Evolutionary conservation across 2,329 filamentous ascomycete species (phyloP), one percentile per base, ranked within the genome.

Genomic region (Nothophoma quercina): DNA sequence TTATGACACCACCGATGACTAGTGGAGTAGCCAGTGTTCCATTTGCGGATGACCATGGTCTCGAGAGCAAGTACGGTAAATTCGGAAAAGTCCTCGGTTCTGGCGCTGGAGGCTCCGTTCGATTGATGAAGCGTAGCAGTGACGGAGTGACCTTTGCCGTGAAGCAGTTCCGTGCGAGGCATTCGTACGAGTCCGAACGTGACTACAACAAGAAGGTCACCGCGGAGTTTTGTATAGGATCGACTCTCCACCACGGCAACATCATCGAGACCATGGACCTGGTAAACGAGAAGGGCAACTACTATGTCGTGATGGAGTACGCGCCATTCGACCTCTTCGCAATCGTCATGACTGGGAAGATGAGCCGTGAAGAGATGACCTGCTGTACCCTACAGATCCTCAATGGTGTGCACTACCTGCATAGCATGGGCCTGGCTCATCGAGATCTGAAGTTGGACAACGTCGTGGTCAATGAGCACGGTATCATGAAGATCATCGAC

Each of bases 291-390:
- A 95, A 93, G 75, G 87, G 86, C 42, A 92, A 89, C 60, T 99
- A 95, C 91, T 99, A 92, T 68, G 93, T 98, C 70, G 95, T 99
- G 33, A 99, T 99, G 95, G 95, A 99, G 71, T 99, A 96, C 69
- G 95, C 93, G 9, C 95, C 95, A 0, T 99, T 83, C 69, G 95
- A 99, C 73, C 83, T 99, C 23, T 99, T 99, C 72, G 95, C 95
- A 10, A 96, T 96, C 60, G 95, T 99, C 62, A 99, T 99, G 95
- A 98, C 95, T 0, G 95, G 95, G 28, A 96, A 92, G 77, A 99
- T 99, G 95, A 85, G 86, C 32, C 87, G 91, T 53, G 89, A 96
- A 64, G 95, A 99, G 73, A 85, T 98, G 55, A 88, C 87, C 3
- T 99, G 95, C 75, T 88, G 88, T 55, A 98, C 96, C 67, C 80